phyloP scores from a whole-genome alignment of 2,329 filamentous ascomycete species.

The Gaeumannomyces sp. region DNA sequence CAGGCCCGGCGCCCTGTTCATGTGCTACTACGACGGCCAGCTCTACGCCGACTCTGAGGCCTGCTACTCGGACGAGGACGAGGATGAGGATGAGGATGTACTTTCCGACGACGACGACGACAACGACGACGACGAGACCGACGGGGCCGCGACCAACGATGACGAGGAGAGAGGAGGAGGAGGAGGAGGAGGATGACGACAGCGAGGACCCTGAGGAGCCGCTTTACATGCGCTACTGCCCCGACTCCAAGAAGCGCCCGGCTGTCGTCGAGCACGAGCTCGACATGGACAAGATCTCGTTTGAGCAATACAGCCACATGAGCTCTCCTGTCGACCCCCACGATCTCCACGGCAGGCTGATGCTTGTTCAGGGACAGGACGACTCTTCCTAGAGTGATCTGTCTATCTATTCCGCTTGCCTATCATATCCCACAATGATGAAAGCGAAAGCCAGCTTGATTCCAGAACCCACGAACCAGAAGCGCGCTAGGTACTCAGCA shows the following conservation, averaged over 20 bases:
- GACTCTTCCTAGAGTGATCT: not conserved
- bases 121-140: not conserved
- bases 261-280: not conserved
- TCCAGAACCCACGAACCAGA: not conserved
- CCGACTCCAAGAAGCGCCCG: not conserved
- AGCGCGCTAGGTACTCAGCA: not conserved
- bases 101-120: not conserved
- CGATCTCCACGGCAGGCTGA: conserved; percentile 1
- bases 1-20: not conserved
- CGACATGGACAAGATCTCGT: not conserved
- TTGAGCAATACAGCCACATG: not conserved
- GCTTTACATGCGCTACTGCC: not conserved
- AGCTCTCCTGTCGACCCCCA: conserved; percentile 3
- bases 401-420: not conserved
- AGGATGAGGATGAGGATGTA: not conserved
- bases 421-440: not conserved
- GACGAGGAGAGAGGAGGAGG: not conserved
- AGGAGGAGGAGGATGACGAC: not conserved
- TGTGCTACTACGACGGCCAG: conserved; percentile 6
- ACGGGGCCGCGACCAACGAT: not conserved
- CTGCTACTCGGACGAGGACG: conserved; percentile 6
- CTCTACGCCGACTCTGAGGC: conserved; percentile 7
- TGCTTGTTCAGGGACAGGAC: not conserved
- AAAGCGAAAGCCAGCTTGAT: no score
- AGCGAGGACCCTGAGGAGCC: not conserved